These are phyloP conservation scores for Sphenostylis stenocarpa DNA, from an alignment of 306 rosid genomes.

Conservation along the genomic window DNA sequence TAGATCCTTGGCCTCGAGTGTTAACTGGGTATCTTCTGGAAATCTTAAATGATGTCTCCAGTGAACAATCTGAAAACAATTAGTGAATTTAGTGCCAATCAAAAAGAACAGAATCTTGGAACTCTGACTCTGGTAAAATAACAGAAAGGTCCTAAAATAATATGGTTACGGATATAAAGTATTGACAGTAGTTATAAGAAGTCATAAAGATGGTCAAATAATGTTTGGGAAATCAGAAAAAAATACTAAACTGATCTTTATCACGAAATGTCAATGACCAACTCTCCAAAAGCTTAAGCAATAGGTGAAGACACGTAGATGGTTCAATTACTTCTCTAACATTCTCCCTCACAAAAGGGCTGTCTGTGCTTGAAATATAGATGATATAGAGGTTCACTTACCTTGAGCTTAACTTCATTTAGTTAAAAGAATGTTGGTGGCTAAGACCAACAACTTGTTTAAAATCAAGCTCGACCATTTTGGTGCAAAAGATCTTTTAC, in stretches of 20 bases:
- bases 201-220: background rate
- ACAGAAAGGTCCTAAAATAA: constrained; percentile 6
- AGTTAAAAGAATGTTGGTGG: background rate
- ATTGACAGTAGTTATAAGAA: constrained; percentile 8
- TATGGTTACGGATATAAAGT: constrained; percentile 7
- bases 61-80: constrained; percentile 84
- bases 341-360: background rate
- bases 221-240: background rate
- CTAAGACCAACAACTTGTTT: background rate
- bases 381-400: background rate
- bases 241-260: background rate
- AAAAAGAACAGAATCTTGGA: constrained; percentile 17
- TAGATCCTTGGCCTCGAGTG: constrained; percentile 89
- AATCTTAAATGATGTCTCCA: constrained; percentile 88
- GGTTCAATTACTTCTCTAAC: background rate
- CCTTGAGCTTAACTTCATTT: background rate
- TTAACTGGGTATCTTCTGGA: constrained; percentile 85
- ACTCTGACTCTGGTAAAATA: constrained; percentile 25
- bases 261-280: background rate
- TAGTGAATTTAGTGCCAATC: constrained; percentile 34
- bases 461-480: background rate
- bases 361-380: background rate
- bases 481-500: background rate
- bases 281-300: background rate
- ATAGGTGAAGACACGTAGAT: background rate